Percentiles rank a stretch among this genome's conserved stretches.
Evolutionary conservation across 495 filamentous ascomycete species (phyloP).

Genomic region (Penicillium canariense): DNA sequence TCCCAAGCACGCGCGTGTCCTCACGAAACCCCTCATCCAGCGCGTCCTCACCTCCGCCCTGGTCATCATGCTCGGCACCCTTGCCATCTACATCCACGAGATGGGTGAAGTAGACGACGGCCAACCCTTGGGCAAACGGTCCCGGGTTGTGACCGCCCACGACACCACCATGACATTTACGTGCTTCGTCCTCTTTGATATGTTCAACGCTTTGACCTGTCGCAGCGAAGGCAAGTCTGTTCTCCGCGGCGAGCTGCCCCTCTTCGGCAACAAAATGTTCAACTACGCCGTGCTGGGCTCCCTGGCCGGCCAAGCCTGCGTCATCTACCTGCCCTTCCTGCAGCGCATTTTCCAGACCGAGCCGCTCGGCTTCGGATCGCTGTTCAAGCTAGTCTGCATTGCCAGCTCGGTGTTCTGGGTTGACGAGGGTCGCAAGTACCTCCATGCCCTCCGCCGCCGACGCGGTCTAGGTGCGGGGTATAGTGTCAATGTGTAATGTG

Average conservation of each 20-base stretch:
- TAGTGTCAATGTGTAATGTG: conserved; percentile 43
- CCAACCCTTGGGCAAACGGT: conserved; percentile 36
- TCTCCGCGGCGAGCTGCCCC: conserved; percentile 75
- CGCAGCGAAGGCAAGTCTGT: conserved; percentile 88
- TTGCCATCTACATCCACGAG: conserved; percentile 85
- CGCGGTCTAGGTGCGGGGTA: conserved; percentile 40
- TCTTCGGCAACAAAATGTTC: conserved; percentile 89
- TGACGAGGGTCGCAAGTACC: conserved; percentile 84
- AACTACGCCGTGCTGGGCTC: conserved; percentile 89
- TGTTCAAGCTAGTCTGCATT: conserved; percentile 66
- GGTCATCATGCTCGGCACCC: conserved; percentile 88
- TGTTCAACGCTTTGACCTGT: conserved; percentile 96
- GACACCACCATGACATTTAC: conserved; percentile 99
- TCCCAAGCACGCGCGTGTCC: conserved; percentile 75
- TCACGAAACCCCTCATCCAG: conserved; percentile 75
- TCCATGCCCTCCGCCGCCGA: conserved; percentile 33
- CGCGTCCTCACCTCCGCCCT: conserved; percentile 84
- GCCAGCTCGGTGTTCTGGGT: conserved; percentile 91
- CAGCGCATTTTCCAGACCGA: conserved; percentile 97
- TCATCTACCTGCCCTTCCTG: conserved; percentile 90
- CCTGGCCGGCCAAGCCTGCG: conserved; percentile 77
- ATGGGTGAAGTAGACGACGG: conserved; percentile 63
- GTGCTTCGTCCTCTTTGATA: conserved; percentile 96
- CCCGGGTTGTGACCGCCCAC: conserved; percentile 73
- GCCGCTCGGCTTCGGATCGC: conserved; percentile 67